Conservation (phyloP, 768 basidiomycete genomes). For the Mycena polygramma region DNA sequence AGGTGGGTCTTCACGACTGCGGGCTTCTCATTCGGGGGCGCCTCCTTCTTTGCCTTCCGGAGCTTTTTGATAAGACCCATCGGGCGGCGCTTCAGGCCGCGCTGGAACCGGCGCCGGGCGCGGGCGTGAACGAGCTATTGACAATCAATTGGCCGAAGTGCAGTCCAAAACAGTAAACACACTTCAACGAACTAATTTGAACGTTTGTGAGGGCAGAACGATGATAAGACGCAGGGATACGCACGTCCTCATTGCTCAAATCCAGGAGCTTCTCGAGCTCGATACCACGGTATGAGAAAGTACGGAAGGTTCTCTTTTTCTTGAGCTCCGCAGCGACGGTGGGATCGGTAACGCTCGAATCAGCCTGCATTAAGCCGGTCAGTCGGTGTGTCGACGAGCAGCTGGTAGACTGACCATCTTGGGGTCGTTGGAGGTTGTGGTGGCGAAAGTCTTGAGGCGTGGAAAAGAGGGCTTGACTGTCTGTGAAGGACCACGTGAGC, state of each 20-base stretch:
- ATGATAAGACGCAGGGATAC: conserved; percentile 46
- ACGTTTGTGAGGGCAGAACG: conserved; percentile 2
- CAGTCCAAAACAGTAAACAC: conserved; percentile 44
- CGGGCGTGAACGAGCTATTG: conserved; percentile 95
- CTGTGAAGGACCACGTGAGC: conserved; percentile 67
- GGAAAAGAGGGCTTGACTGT: conserved; percentile 41
- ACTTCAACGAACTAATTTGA: conserved; percentile 81
- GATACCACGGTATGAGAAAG: conserved; percentile 98
- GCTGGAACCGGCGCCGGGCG: conserved; percentile 98
- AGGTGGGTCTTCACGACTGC: conserved; percentile 99
- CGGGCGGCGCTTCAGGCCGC: conserved; percentile 97
- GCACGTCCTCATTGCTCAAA: conserved; percentile 93
- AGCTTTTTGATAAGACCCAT: conserved; percentile 99
- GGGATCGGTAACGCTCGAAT: conserved; percentile 89
- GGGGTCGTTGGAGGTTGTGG: conserved; percentile 53
- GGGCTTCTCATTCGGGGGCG: conserved; percentile 99
- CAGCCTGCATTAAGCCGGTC: conserved; percentile 66
- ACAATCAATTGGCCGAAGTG: conserved; percentile 10
- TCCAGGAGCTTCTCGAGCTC: conserved; percentile 99
- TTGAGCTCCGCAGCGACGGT: conserved; percentile 95
- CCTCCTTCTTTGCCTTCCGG: conserved; percentile 99
- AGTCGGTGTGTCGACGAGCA: not conserved
- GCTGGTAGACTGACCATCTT: conserved; percentile 38
- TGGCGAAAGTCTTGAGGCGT: conserved; percentile 47
- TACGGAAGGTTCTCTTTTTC: conserved; percentile 99